A percentile compares a stretch with the other conserved stretches of the same genome.
Conservation (phyloP, 2,329 filamentous ascomycete genomes). For the Ceratocystis lukuohia region DNA sequence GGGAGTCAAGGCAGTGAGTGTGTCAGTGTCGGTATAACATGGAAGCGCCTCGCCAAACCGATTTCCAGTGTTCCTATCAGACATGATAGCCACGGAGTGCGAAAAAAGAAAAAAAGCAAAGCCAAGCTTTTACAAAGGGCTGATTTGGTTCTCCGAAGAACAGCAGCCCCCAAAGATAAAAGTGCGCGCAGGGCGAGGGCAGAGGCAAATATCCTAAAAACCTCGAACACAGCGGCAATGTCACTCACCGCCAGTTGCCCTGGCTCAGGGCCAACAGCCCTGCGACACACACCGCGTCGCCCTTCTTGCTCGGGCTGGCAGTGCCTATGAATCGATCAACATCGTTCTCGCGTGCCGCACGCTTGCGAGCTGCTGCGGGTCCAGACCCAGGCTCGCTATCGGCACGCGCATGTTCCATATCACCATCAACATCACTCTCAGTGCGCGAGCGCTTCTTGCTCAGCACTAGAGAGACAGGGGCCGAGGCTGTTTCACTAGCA, state of each 20-base stretch:
- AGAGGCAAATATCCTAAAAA: not conserved
- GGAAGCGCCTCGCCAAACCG: not conserved
- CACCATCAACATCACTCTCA: slow-evolving; percentile 6
- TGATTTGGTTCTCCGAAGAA: not conserved
- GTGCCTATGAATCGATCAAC: slow-evolving; percentile 62
- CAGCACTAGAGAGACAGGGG: slow-evolving; percentile 19
- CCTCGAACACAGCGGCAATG: not conserved
- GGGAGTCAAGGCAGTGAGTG: too few relatives aligned
- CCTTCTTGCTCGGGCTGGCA: slow-evolving; percentile 56
- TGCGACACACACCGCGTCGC: slow-evolving; percentile 78
- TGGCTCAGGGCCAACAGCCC: slow-evolving; percentile 80
- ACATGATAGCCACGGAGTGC: slow-evolving; percentile 8
- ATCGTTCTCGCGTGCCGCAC: slow-evolving; percentile 37
- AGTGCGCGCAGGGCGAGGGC: not conserved
- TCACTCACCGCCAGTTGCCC: slow-evolving; percentile 55
- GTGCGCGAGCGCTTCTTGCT: slow-evolving; percentile 16
- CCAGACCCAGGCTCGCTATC: not conserved
- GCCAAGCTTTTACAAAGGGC: not conserved
- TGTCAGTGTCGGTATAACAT: too few relatives aligned
- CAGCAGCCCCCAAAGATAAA: not conserved
- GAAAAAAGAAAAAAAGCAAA: not conserved
- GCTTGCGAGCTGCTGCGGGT: slow-evolving; percentile 20
- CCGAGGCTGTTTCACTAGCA: not conserved
- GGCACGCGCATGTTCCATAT: not conserved
- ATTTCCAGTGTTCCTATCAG: not conserved